Evolutionary conservation across 2,329 filamentous ascomycete species (phyloP).

Genomic region (Ampelomyces quisqualis): DNA sequence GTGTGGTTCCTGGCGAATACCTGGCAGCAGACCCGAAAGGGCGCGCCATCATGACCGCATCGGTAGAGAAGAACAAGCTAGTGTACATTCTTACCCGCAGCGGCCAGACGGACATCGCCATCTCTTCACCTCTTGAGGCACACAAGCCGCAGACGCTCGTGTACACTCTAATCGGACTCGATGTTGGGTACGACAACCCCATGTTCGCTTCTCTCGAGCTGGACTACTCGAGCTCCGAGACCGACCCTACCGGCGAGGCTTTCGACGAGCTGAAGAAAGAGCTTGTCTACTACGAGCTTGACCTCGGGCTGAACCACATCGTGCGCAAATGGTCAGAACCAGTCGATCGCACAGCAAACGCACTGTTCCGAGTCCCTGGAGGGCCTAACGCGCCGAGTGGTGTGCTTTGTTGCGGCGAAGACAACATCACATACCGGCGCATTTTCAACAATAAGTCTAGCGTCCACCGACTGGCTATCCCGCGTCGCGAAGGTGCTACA

Average conservation of each 20-base stretch:
- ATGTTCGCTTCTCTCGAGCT: slow-evolving; percentile 94
- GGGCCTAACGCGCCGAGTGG: slow-evolving; percentile 92
- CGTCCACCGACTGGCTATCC: slow-evolving; percentile 84
- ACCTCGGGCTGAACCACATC: slow-evolving; percentile 94
- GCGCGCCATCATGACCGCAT: slow-evolving; percentile 89
- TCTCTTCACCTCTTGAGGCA: slow-evolving; percentile 94
- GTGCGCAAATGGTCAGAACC: slow-evolving; percentile 95
- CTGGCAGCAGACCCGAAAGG: slow-evolving; percentile 94
- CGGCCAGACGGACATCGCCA: slow-evolving; percentile 89
- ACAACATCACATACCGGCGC: slow-evolving; percentile 95
- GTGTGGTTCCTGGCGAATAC: slow-evolving; percentile 94
- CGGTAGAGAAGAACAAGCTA: slow-evolving; percentile 98
- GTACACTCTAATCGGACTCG: slow-evolving; percentile 81
- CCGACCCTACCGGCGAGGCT: slow-evolving; percentile 83
- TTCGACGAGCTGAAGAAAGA: slow-evolving; percentile 81
- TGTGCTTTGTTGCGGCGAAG: slow-evolving; percentile 90
- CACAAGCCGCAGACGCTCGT: slow-evolving; percentile 91
- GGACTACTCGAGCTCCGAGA: slow-evolving; percentile 87
- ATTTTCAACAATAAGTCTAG: slow-evolving; percentile 72
- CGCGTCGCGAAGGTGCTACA: slow-evolving; percentile 78
- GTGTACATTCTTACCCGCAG: slow-evolving; percentile 98
- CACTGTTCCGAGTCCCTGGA: slow-evolving; percentile 93
- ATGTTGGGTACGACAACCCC: slow-evolving; percentile 96
- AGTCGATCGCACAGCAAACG: slow-evolving; percentile 83
- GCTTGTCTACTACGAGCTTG: slow-evolving; percentile 95